phyloP scores from a whole-genome alignment of 768 basidiomycete species.

The Leccinum uliginosum region DNA sequence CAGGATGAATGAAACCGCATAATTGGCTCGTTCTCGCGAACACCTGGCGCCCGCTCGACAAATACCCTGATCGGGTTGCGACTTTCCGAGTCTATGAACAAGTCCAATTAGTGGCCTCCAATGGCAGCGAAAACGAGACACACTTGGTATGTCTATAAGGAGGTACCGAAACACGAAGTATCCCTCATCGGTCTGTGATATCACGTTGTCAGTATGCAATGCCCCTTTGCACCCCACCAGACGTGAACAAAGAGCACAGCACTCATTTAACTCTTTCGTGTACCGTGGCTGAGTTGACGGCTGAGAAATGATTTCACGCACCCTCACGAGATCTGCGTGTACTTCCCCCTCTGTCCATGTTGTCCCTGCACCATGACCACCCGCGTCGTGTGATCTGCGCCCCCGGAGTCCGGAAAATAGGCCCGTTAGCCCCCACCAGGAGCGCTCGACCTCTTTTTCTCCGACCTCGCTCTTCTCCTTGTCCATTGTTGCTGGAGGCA shows the following conservation, averaged over 20 bases:
- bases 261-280: neutral
- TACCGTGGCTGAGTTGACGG: neutral
- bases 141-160: constrained; percentile 76
- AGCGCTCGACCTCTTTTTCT: constrained; percentile 28
- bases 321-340: constrained; percentile 73
- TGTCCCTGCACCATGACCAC: constrained; percentile 37
- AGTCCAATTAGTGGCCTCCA: constrained; percentile 6
- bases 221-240: constrained; percentile 1
- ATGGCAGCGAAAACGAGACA: constrained; percentile 30
- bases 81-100: constrained; percentile 51
- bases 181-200: constrained; percentile 62
- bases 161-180: constrained; percentile 77
- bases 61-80: constrained; percentile 63
- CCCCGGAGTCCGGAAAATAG: constrained; percentile 64
- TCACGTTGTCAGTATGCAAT: constrained; percentile 9
- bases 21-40: constrained; percentile 67
- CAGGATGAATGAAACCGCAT: constrained; percentile 56
- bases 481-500: constrained; percentile 27
- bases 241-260: constrained; percentile 1
- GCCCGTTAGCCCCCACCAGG: constrained; percentile 55
- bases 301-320: constrained; percentile 32
- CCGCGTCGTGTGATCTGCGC: constrained; percentile 29
- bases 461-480: constrained; percentile 29
- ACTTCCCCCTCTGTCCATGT: constrained; percentile 73
- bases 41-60: constrained; percentile 61